These are phyloP conservation scores for Narthecium ossifragum DNA, from an alignment of 106 monocot species.

Conservation along the genomic window DNA sequence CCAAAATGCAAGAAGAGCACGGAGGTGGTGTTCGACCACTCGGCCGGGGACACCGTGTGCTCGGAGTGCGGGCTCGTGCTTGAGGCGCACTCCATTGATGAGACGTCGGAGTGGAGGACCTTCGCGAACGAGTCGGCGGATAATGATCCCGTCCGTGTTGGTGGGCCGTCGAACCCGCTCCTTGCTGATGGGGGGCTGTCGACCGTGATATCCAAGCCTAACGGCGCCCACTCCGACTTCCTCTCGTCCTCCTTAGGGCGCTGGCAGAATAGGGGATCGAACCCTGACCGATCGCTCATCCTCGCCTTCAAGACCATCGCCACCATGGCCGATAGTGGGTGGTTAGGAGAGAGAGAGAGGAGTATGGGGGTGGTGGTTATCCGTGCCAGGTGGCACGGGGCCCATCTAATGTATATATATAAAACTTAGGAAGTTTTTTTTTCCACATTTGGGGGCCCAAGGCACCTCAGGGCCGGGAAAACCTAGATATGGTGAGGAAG, in stretches of 20 bases:
- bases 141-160: slow-evolving; percentile 57
- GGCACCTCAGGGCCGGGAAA: no score
- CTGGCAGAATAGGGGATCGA: slow-evolving; percentile 44
- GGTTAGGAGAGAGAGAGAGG: no score
- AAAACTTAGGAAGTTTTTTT: no score
- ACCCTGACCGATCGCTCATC: slow-evolving; percentile 37
- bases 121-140: slow-evolving; percentile 53
- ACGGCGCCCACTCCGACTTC: slow-evolving; percentile 32
- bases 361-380: no score
- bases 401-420: no score
- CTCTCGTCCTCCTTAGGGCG: slow-evolving; percentile 45
- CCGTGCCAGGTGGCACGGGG: no score
- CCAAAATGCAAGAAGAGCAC: slow-evolving; percentile 29
- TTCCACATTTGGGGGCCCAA: no score
- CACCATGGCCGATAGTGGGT: slow-evolving; percentile 57
- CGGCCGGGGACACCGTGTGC: slow-evolving; percentile 59
- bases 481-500: no score
- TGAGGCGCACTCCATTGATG: slow-evolving; percentile 53
- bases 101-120: slow-evolving; percentile 59
- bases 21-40: slow-evolving; percentile 45
- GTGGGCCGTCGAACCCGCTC: slow-evolving; percentile 52
- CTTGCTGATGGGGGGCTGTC: slow-evolving; percentile 54
- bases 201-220: slow-evolving; percentile 50
- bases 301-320: slow-evolving; percentile 37
- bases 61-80: slow-evolving; percentile 53